These are phyloP conservation scores for Harrya chromipes DNA, from an alignment of 768 basidiomycete genomes.

Conservation along the genomic window DNA sequence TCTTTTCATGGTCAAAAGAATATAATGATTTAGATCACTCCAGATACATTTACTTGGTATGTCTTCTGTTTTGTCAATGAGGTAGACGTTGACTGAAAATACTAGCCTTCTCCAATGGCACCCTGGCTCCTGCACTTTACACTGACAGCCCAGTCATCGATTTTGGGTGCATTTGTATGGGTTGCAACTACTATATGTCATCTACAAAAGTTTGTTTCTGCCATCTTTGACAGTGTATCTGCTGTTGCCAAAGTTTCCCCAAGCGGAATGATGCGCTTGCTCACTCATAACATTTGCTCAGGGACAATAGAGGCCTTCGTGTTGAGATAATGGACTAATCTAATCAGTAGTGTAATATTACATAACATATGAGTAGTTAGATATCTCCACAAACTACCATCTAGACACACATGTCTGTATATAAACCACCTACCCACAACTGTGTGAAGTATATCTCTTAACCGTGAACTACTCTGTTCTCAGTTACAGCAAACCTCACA, in stretches of 20 bases:
- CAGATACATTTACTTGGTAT: constrained; percentile 31
- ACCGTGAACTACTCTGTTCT: too few relatives aligned
- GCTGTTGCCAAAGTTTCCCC: constrained; percentile 17
- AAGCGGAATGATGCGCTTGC: constrained; percentile 20
- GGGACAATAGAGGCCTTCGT: constrained; percentile 80
- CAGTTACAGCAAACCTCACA: too few relatives aligned
- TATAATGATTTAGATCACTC: constrained; percentile 44
- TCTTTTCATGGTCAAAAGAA: constrained; percentile 73
- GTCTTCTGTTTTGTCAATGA: neutral
- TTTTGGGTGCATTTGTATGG: constrained; percentile 55
- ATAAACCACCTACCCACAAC: too few relatives aligned
- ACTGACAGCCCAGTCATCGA: constrained; percentile 61
- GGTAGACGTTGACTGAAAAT: neutral
- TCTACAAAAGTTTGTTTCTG: constrained; percentile 57
- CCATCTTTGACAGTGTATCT: constrained; percentile 40
- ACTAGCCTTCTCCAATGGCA: constrained; percentile 46
- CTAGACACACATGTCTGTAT: too few relatives aligned
- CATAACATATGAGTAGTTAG: too few relatives aligned
- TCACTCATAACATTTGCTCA: constrained; percentile 33
- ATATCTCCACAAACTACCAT: too few relatives aligned
- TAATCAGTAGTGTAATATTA: too few relatives aligned
- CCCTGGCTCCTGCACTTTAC: constrained; percentile 69
- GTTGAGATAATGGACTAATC: too few relatives aligned
- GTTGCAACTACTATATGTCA: constrained; percentile 59
- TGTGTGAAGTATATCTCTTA: too few relatives aligned